Percentiles rank a stretch among this genome's conserved stretches.
Conservation (phyloP, 176 grass and related monocot genomes). For the Otatea glauca region DNA sequence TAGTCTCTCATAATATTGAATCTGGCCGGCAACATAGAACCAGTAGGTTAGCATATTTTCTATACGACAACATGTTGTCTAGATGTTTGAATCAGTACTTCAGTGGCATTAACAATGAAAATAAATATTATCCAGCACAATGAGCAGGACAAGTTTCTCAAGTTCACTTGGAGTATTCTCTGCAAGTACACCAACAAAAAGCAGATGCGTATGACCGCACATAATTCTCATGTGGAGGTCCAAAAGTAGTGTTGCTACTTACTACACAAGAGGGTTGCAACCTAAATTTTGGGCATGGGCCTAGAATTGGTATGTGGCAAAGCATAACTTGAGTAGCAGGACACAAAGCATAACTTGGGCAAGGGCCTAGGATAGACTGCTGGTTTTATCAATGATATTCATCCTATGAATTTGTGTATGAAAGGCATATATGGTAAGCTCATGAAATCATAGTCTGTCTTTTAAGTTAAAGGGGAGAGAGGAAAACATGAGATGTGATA, state of each 20-base stretch:
- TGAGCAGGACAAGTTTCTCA: neutral
- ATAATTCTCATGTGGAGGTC: neutral
- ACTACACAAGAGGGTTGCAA: constrained; percentile 1
- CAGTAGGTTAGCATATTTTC: constrained; percentile 35
- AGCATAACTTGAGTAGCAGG: constrained; percentile 8
- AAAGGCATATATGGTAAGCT: constrained; percentile 15
- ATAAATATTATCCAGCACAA: neutral
- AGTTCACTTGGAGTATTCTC: constrained; percentile 20
- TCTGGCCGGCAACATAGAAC: constrained; percentile 48
- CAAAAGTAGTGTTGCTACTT: constrained; percentile 16
- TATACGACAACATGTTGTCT: neutral
- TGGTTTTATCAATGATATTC: constrained; percentile 10
- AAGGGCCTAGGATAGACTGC: neutral
- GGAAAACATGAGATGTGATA: constrained; percentile 34
- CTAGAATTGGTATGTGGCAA: neutral
- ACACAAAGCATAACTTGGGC: neutral
- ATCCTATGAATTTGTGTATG: constrained; percentile 1
- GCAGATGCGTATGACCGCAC: neutral
- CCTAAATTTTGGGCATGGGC: neutral
- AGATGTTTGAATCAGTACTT: constrained; percentile 40
- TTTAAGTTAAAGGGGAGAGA: constrained; percentile 23
- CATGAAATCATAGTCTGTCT: constrained; percentile 12
- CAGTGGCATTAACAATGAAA: neutral
- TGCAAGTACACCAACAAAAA: constrained; percentile 13
- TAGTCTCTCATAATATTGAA: constrained; percentile 92